Evolutionary conservation across 1,284 basidiomycete species (phyloP), one percentile per base, ranked within the genome.

Genomic region (Ustilago loliicola): DNA sequence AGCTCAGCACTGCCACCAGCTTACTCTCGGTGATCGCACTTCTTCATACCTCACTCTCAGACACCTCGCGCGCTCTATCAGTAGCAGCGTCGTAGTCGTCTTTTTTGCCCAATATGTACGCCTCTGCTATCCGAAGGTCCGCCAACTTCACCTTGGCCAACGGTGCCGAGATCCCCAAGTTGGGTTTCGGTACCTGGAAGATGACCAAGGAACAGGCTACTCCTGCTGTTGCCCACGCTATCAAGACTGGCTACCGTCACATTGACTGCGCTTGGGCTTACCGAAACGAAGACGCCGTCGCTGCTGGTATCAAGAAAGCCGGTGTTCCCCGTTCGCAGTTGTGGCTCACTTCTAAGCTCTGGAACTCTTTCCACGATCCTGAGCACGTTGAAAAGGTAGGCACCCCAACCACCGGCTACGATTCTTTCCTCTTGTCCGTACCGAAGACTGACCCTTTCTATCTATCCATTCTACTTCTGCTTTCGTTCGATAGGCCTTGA

Each of bases 321-420:
- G 94, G 89, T 25, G 87, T 95, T 27, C 90, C 91, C 61, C 90
- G 94, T 77, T 89, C 90, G 32, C 92, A 95, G 74, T 89, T 96
- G 69, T 96, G 93, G 86, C 90, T 96, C 68, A 93, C 94, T 4
- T 92, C 91, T 69, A 94, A 96, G 88, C 89, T 95, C 48, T 94
- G 93, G 91, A 88, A 90, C 91, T 87, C 79, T 67, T 90, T 90
- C 89, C 93, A 15, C 91, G 91, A 91, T 50, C 79, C 72, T 6
- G 80, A 77, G 52, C 75, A 82, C 36, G 80, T 80, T 19, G 80
- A 80, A 55, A 77, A 79, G 77, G 72, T 75, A 36, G n/a, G 71
- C 51, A n/a, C 9, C 13, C n/a, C n/a, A n/a, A n/a, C n/a, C 27
- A 29, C 19, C 36, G 17, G 36, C 36, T 11, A 7, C 17, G 36